Percentiles rank a stretch among this genome's conserved stretches.
Conservation (phyloP, 768 basidiomycete species). For the Cubamyces lactineus region DNA sequence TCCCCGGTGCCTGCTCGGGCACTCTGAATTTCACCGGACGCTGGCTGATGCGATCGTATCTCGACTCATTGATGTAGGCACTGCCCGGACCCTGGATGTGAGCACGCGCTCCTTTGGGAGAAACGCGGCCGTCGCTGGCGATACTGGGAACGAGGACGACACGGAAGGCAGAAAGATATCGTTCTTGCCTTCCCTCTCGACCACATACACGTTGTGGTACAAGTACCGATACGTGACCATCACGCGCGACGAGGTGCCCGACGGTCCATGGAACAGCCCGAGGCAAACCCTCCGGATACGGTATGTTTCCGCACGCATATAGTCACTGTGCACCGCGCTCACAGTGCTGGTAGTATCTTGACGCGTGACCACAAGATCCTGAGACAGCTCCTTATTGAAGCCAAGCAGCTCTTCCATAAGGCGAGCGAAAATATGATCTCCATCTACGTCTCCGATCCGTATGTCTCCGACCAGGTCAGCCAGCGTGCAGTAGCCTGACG, state of each 20-base stretch:
- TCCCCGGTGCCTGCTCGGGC: neutral
- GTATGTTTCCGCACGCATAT: slow-evolving; percentile 33
- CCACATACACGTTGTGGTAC: slow-evolving; percentile 52
- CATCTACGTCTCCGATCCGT: slow-evolving; percentile 56
- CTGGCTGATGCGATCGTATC: neutral
- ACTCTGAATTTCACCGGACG: neutral
- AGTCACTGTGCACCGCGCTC: neutral
- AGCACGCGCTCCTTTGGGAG: slow-evolving; percentile 17
- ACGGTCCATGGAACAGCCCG: slow-evolving; percentile 37
- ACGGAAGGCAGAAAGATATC: slow-evolving; percentile 18
- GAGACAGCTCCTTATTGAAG: slow-evolving; percentile 56
- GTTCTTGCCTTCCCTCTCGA: slow-evolving; percentile 20
- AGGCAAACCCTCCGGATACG: slow-evolving; percentile 48
- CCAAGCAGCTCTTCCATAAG: slow-evolving; percentile 52
- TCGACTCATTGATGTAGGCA: slow-evolving; percentile 5
- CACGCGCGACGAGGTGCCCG: slow-evolving; percentile 40
- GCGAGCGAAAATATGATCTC: slow-evolving; percentile 56
- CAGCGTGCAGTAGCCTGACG: neutral
- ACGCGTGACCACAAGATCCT: slow-evolving; percentile 50
- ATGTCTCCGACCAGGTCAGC: neutral
- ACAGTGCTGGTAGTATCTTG: slow-evolving; percentile 46
- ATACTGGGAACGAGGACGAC: slow-evolving; percentile 1
- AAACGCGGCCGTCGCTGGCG: neutral
- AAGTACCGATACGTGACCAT: slow-evolving; percentile 38
- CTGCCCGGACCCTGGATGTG: slow-evolving; percentile 23